Evolutionary conservation across 2,329 filamentous ascomycete genomes (phyloP).

Genomic region (Aspergillus sp.): DNA sequence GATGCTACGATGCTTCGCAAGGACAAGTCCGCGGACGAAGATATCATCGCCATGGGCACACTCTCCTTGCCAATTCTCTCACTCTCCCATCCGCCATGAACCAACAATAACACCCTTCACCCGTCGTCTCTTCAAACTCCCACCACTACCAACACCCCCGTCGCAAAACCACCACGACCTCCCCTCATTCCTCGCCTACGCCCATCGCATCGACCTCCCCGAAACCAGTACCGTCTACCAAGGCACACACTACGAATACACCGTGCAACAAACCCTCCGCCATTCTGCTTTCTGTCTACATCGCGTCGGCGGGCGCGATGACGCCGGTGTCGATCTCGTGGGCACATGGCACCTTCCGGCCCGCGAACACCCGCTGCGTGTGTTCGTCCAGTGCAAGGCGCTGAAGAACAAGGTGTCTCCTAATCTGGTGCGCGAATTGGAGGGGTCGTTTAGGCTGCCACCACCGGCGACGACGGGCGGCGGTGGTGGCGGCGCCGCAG

Average conservation of each 20-base stretch:
- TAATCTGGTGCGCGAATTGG: conserved; percentile 39
- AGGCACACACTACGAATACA: conserved; percentile 43
- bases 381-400: conserved; percentile 42
- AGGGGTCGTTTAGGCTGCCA: conserved; percentile 64
- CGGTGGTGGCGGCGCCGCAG: conserved; percentile 47
- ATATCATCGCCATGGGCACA: too few relatives aligned
- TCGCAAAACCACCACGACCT: conserved; percentile 31
- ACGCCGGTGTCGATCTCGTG: conserved; percentile 41
- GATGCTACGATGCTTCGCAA: background rate
- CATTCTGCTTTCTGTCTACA: conserved; percentile 32
- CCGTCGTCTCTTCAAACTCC: conserved; percentile 30
- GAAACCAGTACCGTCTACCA: conserved; percentile 33
- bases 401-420: conserved; percentile 36
- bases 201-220: conserved; percentile 29
- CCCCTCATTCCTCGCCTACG: conserved; percentile 33
- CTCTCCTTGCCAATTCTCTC: conserved; percentile 8
- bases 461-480: conserved; percentile 34
- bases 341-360: conserved; percentile 38
- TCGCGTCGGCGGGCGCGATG: conserved; percentile 39
- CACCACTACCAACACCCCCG: conserved; percentile 25
- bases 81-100: conserved; percentile 5
- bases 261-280: conserved; percentile 32
- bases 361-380: conserved; percentile 27
- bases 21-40: too few relatives aligned
- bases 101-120: conserved; percentile 26